Base-by-base conservation (phyloP, 2,329 filamentous ascomycete genomes). In the Colletotrichum brevisporum region DNA sequence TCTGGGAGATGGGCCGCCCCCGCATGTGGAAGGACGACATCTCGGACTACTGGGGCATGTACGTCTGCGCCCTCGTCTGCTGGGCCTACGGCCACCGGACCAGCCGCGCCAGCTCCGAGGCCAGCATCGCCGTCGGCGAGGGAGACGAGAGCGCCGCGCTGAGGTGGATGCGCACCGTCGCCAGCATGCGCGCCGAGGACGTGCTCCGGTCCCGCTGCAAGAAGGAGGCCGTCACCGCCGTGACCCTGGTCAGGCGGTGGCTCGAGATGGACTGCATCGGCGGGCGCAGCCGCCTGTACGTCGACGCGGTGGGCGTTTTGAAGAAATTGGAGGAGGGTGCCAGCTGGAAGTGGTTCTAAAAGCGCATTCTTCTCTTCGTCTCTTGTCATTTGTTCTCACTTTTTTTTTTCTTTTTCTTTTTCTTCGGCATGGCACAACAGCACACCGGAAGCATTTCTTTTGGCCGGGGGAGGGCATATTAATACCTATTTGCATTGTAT, bases 51-150 rank as follows among this genome's bases (percentile, higher is more conserved):
- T 89, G 86, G 86, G 83, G 80, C 39, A 73, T 89, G 56, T 89
- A 90, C 73, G 84, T 86, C 8, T 89, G 86, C 70, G 80, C 86
- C 8, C 80, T 90, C 57, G 86, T 90, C 71, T 89, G 85, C 78
- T 90, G 88, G 88, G 86, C 87, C 1, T 87, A 85, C 71, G 82
- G 83, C 2, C 79, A 86, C 65, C 76, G 76, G 10, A 69, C 69
- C 41, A 59, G 26, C 67, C 62, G 39, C 54, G 54, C 59, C 72
- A 36, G 67, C 26, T 68, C 70, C 9, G 72, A 72, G 45, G 47
- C 52, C 53, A 43, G 75, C 71, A 67, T 69, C 67, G 71, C 55
- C 70, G 65, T 50, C 53, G 55, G 39, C 50, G 64, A 27, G 50
- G 62, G 24, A 12, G 63, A 57, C 21, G 62, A 62, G 63, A 74